Conservation (phyloP, 2,329 filamentous ascomycete species). For the Metarhizium brunneum region DNA sequence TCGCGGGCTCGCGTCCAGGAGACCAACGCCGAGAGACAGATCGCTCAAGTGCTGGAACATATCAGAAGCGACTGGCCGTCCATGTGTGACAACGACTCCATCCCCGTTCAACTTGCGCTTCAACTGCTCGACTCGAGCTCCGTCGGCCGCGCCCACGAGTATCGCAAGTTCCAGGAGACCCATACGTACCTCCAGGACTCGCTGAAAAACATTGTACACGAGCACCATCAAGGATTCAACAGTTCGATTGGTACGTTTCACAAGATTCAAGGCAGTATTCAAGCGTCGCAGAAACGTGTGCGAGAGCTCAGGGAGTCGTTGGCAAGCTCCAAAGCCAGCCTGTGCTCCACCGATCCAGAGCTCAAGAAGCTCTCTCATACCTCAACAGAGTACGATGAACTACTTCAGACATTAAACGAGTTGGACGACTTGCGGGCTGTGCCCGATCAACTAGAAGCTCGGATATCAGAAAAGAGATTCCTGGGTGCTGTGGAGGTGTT, state of each 20-base stretch:
- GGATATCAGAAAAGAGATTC: slow-evolving; percentile 94
- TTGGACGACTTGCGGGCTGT: slow-evolving; percentile 83
- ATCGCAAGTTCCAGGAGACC: slow-evolving; percentile 73
- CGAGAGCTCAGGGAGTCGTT: slow-evolving; percentile 77
- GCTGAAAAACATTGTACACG: slow-evolving; percentile 90
- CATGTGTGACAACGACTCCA: slow-evolving; percentile 80
- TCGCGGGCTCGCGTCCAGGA: slow-evolving; percentile 28
- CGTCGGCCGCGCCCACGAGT: slow-evolving; percentile 81
- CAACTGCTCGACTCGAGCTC: slow-evolving; percentile 92
- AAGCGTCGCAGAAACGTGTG: slow-evolving; percentile 77
- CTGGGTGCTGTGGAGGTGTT: slow-evolving; percentile 85
- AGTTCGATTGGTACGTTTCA: slow-evolving; percentile 98
- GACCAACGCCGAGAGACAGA: slow-evolving; percentile 46
- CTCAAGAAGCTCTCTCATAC: slow-evolving; percentile 80
- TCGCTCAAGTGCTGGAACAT: slow-evolving; percentile 61
- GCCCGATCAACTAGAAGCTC: slow-evolving; percentile 85
- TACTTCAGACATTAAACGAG: slow-evolving; percentile 73
- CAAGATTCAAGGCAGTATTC: slow-evolving; percentile 92
- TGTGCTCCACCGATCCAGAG: slow-evolving; percentile 81
- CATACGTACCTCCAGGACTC: slow-evolving; percentile 87
- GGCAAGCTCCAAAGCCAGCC: slow-evolving; percentile 65
- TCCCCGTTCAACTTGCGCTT: slow-evolving; percentile 89
- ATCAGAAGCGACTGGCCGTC: slow-evolving; percentile 87
- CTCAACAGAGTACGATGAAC: slow-evolving; percentile 83
- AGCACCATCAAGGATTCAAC: slow-evolving; percentile 98